phyloP scores from a whole-genome alignment of 257 asterid species.

The Penstemon davidsonii region DNA sequence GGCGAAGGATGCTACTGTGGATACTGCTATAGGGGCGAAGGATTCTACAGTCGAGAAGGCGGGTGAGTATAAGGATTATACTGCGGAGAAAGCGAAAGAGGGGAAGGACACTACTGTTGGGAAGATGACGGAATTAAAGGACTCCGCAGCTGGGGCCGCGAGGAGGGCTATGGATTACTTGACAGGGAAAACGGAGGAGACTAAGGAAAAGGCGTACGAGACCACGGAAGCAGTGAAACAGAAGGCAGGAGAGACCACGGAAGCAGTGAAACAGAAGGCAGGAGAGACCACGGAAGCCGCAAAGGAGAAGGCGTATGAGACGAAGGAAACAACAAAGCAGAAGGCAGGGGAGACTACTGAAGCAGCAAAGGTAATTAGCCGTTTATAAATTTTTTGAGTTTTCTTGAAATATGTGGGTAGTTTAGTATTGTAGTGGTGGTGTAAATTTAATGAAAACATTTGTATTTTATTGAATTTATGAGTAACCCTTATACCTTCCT shows the following conservation, averaged over 20 bases:
- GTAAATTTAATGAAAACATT: background rate
- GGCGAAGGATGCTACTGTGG: conserved; percentile 25
- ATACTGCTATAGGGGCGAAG: conserved; percentile 20
- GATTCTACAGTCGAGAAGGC: conserved; percentile 31
- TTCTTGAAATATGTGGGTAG: no score
- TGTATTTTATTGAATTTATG: background rate
- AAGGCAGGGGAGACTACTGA: conserved; percentile 36
- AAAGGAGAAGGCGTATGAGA: conserved; percentile 36
- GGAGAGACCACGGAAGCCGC: conserved; percentile 41
- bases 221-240: conserved; percentile 36
- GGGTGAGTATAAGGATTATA: conserved; percentile 36
- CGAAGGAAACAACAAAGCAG: conserved; percentile 34
- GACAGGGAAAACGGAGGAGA: conserved; percentile 68
- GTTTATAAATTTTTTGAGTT: conserved; percentile 24
- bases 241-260: conserved; percentile 32
- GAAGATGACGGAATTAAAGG: conserved; percentile 56
- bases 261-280: conserved; percentile 37
- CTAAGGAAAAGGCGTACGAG: conserved; percentile 38
- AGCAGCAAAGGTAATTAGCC: conserved; percentile 60
- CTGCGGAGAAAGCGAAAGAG: conserved; percentile 51
- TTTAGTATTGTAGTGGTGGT: background rate
- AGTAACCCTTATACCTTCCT: no score
- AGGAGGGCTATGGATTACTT: conserved; percentile 58
- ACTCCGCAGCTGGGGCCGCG: conserved; percentile 54
- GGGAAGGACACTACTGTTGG: conserved; percentile 57